These are phyloP conservation scores for Penicillium crystallinum DNA, from an alignment of 495 filamentous ascomycete genomes.

Conservation along the genomic window DNA sequence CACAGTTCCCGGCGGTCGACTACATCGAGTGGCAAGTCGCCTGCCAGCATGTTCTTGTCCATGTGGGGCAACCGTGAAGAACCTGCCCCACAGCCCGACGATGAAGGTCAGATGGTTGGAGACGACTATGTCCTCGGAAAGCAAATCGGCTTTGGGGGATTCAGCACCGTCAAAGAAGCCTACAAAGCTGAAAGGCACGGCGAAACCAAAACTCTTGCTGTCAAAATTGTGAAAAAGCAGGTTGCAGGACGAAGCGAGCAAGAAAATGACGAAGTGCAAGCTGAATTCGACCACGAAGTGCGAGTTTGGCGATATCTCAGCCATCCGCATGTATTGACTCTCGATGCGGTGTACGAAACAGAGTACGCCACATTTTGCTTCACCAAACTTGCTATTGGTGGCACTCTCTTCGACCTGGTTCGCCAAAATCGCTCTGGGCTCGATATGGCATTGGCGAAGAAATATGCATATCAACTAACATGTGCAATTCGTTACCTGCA, in stretches of 20 bases:
- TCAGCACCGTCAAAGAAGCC: constrained; percentile 67
- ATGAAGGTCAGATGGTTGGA: constrained; percentile 70
- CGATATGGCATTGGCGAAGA: constrained; percentile 46
- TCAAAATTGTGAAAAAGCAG: constrained; percentile 69
- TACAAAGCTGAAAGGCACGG: constrained; percentile 56
- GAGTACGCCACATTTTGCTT: constrained; percentile 72
- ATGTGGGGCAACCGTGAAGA: constrained; percentile 49
- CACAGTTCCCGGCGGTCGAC: constrained; percentile 43
- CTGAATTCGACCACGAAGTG: constrained; percentile 71
- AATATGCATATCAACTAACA: constrained; percentile 64
- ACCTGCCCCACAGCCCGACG: constrained; percentile 50
- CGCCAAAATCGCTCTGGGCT: constrained; percentile 56
- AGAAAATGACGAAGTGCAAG: constrained; percentile 66
- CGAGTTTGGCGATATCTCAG: constrained; percentile 65
- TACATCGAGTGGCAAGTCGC: constrained; percentile 46
- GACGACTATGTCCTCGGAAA: constrained; percentile 68
- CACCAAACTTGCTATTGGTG: constrained; percentile 61
- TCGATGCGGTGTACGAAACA: constrained; percentile 65
- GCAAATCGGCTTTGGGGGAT: constrained; percentile 65
- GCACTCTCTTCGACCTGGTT: constrained; percentile 66
- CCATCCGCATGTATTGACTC: constrained; percentile 59
- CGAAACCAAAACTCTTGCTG: constrained; percentile 51
- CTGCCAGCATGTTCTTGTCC: constrained; percentile 54
- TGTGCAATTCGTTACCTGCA: constrained; percentile 68
- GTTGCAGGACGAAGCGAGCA: constrained; percentile 49